Base-by-base conservation (phyloP, 2,329 filamentous ascomycete genomes). In the Arachnomyces sp. region DNA sequence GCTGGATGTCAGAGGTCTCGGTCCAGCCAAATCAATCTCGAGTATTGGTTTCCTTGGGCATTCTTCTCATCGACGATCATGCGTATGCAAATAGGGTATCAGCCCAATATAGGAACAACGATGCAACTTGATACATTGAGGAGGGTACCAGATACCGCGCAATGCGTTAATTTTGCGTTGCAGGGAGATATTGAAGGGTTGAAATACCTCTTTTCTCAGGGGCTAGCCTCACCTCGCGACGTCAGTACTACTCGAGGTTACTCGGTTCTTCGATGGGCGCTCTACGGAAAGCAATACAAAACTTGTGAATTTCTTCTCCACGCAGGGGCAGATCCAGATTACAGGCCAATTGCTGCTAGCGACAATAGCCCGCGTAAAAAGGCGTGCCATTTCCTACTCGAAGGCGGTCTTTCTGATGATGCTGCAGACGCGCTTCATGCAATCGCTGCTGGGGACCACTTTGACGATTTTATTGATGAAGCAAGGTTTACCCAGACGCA, bases 21-120 rank as follows among this genome's bases (percentile, higher is more conserved):
- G 15, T 42, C 43, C 7, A 45, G 45, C 20, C 43, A 51, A 4
- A 37, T 59, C 12, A 55, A 40, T 36, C 18, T 56, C 8, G 57
- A 61, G 40, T 59, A 59, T 33, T 60, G 58, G 57, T 58, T 61
- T 40, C 57, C 58, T 1, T 39, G 51, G 13, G 45, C 50, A 11
- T 52, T 57, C 31, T 55, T 55, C 34, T 58, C 49, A 47, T 58
- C 58, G 31, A 52, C 42, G 12, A 58, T 58, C 36, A 28, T 59
- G 14, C 45, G 47, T 15, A 39, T 59, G 37, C 49, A 58, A 33
- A 11, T 55, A 12, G 47, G 44, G 1, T 51, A 51, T 35, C 44
- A 49, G 3, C 42, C 45, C 2, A 50, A 45, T 28, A 41, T 51
- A 7, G 53, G 53, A 0, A 47, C 54, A 4, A 44, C 12, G 5